phyloP scores from a whole-genome alignment of 2,329 filamentous ascomycete species.

The Cytospora piceicola region DNA sequence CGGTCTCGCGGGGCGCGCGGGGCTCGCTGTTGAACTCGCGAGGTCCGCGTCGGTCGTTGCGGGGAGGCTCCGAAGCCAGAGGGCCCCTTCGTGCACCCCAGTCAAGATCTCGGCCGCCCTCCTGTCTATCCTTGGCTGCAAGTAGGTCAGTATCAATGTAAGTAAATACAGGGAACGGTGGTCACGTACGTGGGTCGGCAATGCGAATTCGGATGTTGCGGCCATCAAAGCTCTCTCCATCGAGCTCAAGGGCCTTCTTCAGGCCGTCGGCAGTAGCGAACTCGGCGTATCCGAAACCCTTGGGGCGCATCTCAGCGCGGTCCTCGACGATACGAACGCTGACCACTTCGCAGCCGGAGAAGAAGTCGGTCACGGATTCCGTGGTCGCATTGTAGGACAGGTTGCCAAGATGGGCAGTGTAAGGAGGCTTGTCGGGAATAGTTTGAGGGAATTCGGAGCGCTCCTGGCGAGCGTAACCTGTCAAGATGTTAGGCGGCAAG shows the following conservation, averaged over 20 bases:
- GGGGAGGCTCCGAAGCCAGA: conserved; percentile 44
- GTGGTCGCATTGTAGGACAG: conserved; percentile 91
- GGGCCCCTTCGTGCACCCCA: conserved; percentile 89
- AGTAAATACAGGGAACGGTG: not conserved
- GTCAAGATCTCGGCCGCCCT: conserved; percentile 68
- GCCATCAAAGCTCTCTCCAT: conserved; percentile 82
- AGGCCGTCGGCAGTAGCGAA: conserved; percentile 86
- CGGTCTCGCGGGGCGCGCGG: conserved; percentile 28
- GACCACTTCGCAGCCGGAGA: conserved; percentile 80
- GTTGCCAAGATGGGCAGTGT: conserved; percentile 94
- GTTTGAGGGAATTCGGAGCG: conserved; percentile 75
- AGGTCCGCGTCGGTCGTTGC: conserved; percentile 52
- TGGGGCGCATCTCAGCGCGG: conserved; percentile 88
- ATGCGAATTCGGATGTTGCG: conserved; percentile 92
- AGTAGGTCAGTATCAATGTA: conserved; percentile 42
- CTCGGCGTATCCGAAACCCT: conserved; percentile 98
- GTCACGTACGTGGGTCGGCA: conserved; percentile 91
- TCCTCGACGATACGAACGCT: conserved; percentile 97
- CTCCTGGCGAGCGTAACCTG: conserved; percentile 56
- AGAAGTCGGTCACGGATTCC: conserved; percentile 83
- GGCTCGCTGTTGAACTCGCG: conserved; percentile 57
- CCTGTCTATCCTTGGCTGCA: conserved; percentile 79
- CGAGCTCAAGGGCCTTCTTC: conserved; percentile 85
- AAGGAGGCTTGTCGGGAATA: conserved; percentile 89
- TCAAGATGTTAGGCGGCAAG: conserved; percentile 29